phyloP scores from a whole-genome alignment of 73 alveolate species.

The Paramecium biaurelia region DNA sequence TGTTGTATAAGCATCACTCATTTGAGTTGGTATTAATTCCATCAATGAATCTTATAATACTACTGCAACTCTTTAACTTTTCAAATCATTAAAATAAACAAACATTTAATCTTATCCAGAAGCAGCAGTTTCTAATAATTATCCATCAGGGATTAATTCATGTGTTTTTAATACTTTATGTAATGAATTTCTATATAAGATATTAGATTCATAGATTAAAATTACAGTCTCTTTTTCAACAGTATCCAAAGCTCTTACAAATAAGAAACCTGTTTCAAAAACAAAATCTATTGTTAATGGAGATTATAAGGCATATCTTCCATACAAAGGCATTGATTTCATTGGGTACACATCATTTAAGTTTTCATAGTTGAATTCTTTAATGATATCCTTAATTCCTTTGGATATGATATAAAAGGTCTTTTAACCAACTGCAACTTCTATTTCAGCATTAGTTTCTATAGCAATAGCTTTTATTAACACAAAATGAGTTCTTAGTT shows the following conservation, averaged over 20 bases:
- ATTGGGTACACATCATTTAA: background rate
- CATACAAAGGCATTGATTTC: background rate
- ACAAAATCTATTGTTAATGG: slow-evolving; percentile 1
- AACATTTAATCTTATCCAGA: background rate
- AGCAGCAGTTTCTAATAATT: background rate
- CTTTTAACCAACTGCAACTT: background rate
- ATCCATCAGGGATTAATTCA: background rate
- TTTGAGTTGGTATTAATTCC: background rate
- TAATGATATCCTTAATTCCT: background rate
- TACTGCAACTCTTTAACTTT: background rate
- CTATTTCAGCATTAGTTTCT: background rate
- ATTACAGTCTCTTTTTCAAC: background rate
- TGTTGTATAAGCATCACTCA: background rate
- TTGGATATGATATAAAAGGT: background rate
- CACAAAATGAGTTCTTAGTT: background rate
- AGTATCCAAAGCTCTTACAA: slow-evolving; percentile 25
- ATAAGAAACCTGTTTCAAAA: background rate
- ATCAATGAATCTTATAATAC: background rate
- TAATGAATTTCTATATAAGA: background rate
- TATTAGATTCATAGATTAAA: background rate
- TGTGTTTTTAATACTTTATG: background rate
- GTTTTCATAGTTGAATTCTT: background rate
- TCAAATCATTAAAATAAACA: background rate
- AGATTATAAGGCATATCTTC: background rate
- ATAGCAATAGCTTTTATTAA: background rate